Conservation (phyloP, 1,139 yeast species). For the Chernovozyma aurita region DNA sequence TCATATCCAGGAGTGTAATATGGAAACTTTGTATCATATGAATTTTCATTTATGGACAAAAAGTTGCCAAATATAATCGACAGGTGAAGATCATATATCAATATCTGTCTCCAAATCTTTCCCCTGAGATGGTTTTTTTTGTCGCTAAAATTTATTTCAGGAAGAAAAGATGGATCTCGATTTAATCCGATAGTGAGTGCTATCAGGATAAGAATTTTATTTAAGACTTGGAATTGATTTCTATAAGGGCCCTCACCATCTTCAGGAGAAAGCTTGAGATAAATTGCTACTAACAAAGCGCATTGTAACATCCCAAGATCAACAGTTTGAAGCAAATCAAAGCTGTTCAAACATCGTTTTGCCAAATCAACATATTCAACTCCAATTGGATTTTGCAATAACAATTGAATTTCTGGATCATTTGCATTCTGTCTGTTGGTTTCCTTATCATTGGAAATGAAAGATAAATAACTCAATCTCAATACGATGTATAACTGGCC, state of each 20-base stretch:
- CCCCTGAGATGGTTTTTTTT: slow-evolving; percentile 30
- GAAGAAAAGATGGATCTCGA: slow-evolving; percentile 34
- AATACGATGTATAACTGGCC: slow-evolving; percentile 20
- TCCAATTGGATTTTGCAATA: slow-evolving; percentile 19
- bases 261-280: slow-evolving; percentile 41
- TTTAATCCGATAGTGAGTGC: slow-evolving; percentile 43
- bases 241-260: slow-evolving; percentile 42
- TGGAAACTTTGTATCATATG: slow-evolving; percentile 35
- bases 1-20: slow-evolving; percentile 4
- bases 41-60: slow-evolving; percentile 19
- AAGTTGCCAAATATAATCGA: slow-evolving; percentile 37
- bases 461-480: slow-evolving; percentile 20
- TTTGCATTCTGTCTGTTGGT: slow-evolving; percentile 12
- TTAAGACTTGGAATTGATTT: slow-evolving; percentile 38
- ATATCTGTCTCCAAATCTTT: slow-evolving; percentile 43
- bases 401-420: slow-evolving; percentile 1
- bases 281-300: slow-evolving; percentile 35
- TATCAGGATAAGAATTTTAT: slow-evolving; percentile 39
- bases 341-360: slow-evolving; percentile 21
- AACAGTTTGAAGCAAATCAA: slow-evolving; percentile 17
- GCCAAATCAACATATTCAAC: slow-evolving; percentile 21
- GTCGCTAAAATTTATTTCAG: slow-evolving; percentile 15
- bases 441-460: slow-evolving; percentile 15
- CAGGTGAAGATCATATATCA: slow-evolving; percentile 26
- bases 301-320: slow-evolving; percentile 20